Evolutionary conservation across 768 basidiomycete genomes (phyloP).

Genomic region (Serendipita vermifera): DNA sequence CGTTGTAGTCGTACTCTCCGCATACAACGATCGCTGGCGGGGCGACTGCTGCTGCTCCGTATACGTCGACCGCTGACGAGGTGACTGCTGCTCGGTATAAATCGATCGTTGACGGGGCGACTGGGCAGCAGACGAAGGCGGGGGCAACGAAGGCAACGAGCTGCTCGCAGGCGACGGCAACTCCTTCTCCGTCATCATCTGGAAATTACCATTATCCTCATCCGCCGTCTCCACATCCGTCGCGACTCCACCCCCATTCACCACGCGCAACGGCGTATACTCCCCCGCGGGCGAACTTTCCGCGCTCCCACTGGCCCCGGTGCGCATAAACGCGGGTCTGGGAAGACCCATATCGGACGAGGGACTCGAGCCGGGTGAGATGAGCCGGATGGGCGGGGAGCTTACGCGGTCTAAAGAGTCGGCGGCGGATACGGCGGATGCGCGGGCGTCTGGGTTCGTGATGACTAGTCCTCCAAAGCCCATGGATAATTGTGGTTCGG

Average conservation of each 20-base stretch:
- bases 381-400: neutral
- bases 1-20: too few species aligned
- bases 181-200: too few species aligned
- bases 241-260: neutral
- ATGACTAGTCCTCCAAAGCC: slow-evolving; percentile 10
- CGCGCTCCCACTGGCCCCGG: neutral
- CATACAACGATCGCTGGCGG: too few species aligned
- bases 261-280: neutral
- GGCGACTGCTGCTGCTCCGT: too few species aligned
- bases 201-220: too few species aligned
- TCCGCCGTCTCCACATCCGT: slow-evolving; percentile 1
- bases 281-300: neutral
- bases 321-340: neutral
- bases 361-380: neutral
- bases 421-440: neutral
- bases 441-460: slow-evolving; percentile 9
- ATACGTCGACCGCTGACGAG: too few species aligned
- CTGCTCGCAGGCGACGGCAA: too few species aligned
- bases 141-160: too few species aligned
- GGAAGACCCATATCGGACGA: neutral
- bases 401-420: neutral
- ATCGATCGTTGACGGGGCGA: too few species aligned
- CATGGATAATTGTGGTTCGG: slow-evolving; percentile 6
- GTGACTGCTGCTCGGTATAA: too few species aligned
- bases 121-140: too few species aligned